A percentile compares a stretch with the other conserved stretches of the same genome.
Conservation (phyloP, 768 basidiomycete genomes). For the Candolleomyces aberdarensis region DNA sequence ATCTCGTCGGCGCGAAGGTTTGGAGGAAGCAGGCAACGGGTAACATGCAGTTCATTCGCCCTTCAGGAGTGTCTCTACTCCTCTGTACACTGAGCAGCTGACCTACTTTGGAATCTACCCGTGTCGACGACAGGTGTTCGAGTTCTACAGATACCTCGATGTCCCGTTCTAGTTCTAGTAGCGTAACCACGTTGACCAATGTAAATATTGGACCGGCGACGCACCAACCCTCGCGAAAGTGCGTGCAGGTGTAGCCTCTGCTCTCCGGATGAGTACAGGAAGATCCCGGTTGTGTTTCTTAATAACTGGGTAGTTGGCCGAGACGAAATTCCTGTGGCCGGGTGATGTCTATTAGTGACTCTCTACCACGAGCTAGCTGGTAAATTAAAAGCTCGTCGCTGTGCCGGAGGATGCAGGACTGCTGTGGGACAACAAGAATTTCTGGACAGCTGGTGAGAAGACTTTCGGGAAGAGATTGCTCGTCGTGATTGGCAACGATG, state of each 20-base stretch:
- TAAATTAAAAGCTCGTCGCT: conserved; percentile 49
- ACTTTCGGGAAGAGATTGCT: conserved; percentile 54
- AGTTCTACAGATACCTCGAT: too few species aligned
- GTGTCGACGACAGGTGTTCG: too few species aligned
- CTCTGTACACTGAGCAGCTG: too few species aligned
- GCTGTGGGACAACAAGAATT: conserved; percentile 76
- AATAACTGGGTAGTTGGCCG: conserved; percentile 20
- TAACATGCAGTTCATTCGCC: too few species aligned
- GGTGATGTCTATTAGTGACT: neutral
- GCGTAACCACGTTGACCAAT: too few species aligned
- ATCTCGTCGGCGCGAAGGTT: too few species aligned
- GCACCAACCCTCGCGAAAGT: conserved; percentile 30
- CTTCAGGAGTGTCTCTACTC: too few species aligned
- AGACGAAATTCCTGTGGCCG: conserved; percentile 69
- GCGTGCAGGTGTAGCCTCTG: conserved; percentile 73
- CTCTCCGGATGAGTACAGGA: conserved; percentile 81
- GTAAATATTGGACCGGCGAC: conserved; percentile 75
- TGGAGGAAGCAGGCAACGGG: too few species aligned
- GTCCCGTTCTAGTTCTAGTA: too few species aligned
- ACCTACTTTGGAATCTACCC: too few species aligned
- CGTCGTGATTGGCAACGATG: conserved; percentile 14
- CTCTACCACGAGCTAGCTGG: conserved; percentile 6
- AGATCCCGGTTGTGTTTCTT: conserved; percentile 85
- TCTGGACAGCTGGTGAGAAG: conserved; percentile 78
- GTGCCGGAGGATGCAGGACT: conserved; percentile 74